Evolutionary conservation across 2,329 filamentous ascomycete species (phyloP).

Genomic region (Colletotrichum musae): DNA sequence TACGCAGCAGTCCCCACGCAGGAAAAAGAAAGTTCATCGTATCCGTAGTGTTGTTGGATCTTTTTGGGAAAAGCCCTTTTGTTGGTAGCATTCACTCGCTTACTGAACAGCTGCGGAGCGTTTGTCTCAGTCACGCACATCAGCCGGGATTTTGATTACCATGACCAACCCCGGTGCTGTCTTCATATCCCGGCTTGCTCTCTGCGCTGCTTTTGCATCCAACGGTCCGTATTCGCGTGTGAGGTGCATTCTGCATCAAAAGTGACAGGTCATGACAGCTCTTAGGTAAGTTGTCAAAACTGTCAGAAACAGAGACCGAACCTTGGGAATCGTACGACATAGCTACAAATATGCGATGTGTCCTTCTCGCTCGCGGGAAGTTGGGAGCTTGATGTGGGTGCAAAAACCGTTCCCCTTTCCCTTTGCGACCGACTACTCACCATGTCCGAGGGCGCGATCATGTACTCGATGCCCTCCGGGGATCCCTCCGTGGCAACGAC

Average conservation of each 20-base stretch:
- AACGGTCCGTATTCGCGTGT: neutral
- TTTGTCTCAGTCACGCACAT: neutral
- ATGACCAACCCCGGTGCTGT: neutral
- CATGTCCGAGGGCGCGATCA: constrained; percentile 21
- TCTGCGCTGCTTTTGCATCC: neutral
- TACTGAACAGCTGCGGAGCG: neutral
- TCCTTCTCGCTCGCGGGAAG: too few species aligned
- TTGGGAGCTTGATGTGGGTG: fast-evolving
- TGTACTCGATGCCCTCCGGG: constrained; percentile 21
- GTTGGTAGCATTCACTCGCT: neutral
- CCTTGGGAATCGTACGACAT: neutral
- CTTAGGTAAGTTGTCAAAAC: constrained; percentile 11
- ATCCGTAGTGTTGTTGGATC: too few species aligned
- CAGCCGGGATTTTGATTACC: neutral
- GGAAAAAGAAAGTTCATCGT: neutral
- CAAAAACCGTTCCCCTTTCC: too few species aligned
- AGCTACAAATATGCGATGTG: constrained; percentile 1
- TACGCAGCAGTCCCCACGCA: neutral
- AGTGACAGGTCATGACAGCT: constrained; percentile 7
- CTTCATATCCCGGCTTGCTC: neutral
- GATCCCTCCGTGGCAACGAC: neutral
- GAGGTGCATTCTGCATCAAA: neutral
- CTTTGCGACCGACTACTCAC: neutral
- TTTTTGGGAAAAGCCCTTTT: neutral
- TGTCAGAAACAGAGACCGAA: constrained; percentile 8